phyloP scores from a whole-genome alignment of 176 grass and related monocot genomes.

The Paspalum notatum region DNA sequence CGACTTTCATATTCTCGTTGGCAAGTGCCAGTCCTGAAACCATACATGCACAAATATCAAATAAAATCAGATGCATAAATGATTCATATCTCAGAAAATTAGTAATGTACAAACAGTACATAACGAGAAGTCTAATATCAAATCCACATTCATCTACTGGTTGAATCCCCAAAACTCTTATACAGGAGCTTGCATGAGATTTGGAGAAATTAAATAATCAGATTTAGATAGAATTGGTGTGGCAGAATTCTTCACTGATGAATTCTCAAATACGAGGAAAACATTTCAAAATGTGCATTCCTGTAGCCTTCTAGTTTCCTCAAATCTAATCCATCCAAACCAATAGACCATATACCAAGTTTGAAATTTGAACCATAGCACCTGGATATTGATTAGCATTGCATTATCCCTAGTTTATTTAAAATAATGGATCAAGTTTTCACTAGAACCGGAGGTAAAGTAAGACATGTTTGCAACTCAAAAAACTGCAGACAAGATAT shows the following conservation, averaged over 20 bases:
- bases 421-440: slow-evolving; percentile 18
- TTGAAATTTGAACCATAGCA: slow-evolving; percentile 6
- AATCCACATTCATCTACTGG: too few relatives aligned
- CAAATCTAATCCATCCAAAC: background rate
- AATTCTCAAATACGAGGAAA: background rate
- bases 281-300: background rate
- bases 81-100: background rate
- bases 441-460: background rate
- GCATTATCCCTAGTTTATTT: background rate
- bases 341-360: background rate
- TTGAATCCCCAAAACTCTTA: too few relatives aligned
- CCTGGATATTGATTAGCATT: slow-evolving; percentile 1
- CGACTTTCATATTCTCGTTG: slow-evolving; percentile 98
- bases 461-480: background rate
- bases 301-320: background rate
- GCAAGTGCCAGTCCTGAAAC: slow-evolving; percentile 79
- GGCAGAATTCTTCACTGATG: background rate
- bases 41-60: slow-evolving; percentile 29
- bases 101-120: slow-evolving; percentile 27
- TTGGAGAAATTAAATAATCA: background rate
- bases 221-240: background rate
- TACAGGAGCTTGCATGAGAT: background rate
- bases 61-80: slow-evolving; percentile 19
- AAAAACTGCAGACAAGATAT: slow-evolving; percentile 13
- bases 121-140: too few relatives aligned